Percentiles rank a stretch among this genome's conserved stretches.
These are phyloP conservation scores for Argentina anserina DNA, from an alignment of 306 rosid genomes.

Conservation along the genomic window DNA sequence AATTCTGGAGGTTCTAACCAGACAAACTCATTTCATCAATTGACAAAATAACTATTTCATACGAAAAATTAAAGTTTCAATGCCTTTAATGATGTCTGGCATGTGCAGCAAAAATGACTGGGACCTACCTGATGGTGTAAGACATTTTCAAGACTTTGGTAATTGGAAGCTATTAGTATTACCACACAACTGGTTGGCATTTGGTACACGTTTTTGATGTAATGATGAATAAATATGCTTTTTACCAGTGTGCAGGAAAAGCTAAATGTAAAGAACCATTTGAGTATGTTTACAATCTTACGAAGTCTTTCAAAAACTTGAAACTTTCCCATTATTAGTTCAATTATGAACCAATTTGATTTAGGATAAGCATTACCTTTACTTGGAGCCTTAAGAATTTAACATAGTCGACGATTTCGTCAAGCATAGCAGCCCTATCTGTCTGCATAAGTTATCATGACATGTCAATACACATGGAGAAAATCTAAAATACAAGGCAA, in stretches of 20 bases:
- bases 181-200: constrained; percentile 19
- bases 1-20: constrained; percentile 19
- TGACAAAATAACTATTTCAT: constrained; percentile 28
- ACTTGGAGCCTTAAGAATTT: constrained; percentile 98
- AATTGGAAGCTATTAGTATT: constrained; percentile 9
- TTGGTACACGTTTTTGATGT: constrained; percentile 22
- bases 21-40: constrained; percentile 25
- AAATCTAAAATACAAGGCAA: background rate
- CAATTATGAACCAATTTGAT: constrained; percentile 17
- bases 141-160: constrained; percentile 10
- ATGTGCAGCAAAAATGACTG: constrained; percentile 15
- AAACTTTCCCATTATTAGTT: background rate
- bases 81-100: constrained; percentile 20
- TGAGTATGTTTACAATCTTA: background rate
- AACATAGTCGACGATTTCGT: constrained; percentile 94
- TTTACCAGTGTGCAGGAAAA: background rate
- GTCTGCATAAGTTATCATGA: constrained; percentile 50
- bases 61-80: constrained; percentile 10
- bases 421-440: constrained; percentile 95
- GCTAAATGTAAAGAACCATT: background rate
- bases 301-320: background rate
- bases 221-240: constrained; percentile 14
- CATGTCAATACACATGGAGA: background rate
- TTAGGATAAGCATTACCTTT: constrained; percentile 50
- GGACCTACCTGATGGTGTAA: constrained; percentile 28